A percentile compares a stretch with the other conserved stretches of the same genome.
phyloP scores from a whole-genome alignment of 2,329 filamentous ascomycete genomes.

The Fusarium torulosum region DNA sequence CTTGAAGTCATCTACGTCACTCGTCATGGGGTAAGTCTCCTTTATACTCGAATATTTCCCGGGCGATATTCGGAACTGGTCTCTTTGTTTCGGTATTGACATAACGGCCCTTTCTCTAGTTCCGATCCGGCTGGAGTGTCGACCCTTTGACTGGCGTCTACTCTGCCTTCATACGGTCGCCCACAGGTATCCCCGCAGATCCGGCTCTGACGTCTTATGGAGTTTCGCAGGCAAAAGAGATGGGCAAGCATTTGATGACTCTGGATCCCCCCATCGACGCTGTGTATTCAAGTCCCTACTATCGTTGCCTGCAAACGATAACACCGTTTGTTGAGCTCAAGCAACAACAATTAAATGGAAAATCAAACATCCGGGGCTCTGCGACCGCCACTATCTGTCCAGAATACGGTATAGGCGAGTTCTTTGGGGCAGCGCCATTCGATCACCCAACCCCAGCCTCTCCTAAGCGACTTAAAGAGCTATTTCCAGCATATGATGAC shows the following conservation, averaged over 20 bases:
- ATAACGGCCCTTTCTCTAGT: slow-evolving; percentile 64
- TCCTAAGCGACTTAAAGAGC: slow-evolving; percentile 68
- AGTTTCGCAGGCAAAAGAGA: slow-evolving; percentile 82
- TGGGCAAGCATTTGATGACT: slow-evolving; percentile 73
- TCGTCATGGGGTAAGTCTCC: slow-evolving; percentile 76
- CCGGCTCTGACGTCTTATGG: slow-evolving; percentile 90
- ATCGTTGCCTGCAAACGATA: slow-evolving; percentile 88
- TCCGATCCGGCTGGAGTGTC: slow-evolving; percentile 90
- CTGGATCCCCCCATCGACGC: slow-evolving; percentile 76
- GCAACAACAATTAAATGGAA: slow-evolving; percentile 39
- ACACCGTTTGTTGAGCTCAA: slow-evolving; percentile 71
- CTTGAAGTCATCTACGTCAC: slow-evolving; percentile 80
- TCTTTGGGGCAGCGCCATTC: slow-evolving; percentile 90
- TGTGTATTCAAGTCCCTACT: slow-evolving; percentile 89
- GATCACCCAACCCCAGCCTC: slow-evolving; percentile 84
- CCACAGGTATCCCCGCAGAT: slow-evolving; percentile 89
- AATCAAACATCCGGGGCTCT: slow-evolving; percentile 17
- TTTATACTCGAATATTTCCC: neutral
- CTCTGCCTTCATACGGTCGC: slow-evolving; percentile 77
- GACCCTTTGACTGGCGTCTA: slow-evolving; percentile 85
- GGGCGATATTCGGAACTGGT: slow-evolving; percentile 1
- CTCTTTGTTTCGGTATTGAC: slow-evolving; percentile 30
- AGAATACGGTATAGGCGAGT: slow-evolving; percentile 79
- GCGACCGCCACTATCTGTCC: slow-evolving; percentile 61
- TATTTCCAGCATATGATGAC: slow-evolving; percentile 75